These are phyloP conservation scores for Neocallimastix lanati DNA, from an alignment of 192 early-diverging fungal species.

Conservation along the genomic window DNA sequence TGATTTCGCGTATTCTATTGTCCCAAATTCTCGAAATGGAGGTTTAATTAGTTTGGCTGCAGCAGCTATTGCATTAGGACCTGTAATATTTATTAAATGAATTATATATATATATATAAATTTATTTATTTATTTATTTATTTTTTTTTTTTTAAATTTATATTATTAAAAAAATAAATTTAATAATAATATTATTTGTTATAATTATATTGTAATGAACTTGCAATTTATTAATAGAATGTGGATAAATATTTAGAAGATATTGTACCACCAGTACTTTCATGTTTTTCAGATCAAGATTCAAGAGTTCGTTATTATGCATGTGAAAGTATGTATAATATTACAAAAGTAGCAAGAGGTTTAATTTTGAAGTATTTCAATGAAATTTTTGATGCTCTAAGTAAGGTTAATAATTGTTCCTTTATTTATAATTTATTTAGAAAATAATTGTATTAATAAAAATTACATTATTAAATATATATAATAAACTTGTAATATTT, in stretches of 20 bases:
- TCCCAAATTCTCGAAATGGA: slow-evolving; percentile 74
- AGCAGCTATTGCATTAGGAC: slow-evolving; percentile 65
- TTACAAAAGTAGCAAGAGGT: slow-evolving; percentile 83
- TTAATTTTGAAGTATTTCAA: slow-evolving; percentile 84
- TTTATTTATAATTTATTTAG: too few species aligned
- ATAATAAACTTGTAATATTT: too few species aligned
- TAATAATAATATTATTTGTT: too few species aligned
- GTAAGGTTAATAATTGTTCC: slow-evolving; percentile 39
- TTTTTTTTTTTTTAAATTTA: too few species aligned
- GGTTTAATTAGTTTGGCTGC: slow-evolving; percentile 86
- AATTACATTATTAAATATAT: too few species aligned
- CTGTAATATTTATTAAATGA: slow-evolving; percentile 23
- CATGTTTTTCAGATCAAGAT: slow-evolving; percentile 84
- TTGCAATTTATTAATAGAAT: too few species aligned
- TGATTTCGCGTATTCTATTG: slow-evolving; percentile 75
- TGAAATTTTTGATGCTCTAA: slow-evolving; percentile 89
- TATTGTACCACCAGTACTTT: slow-evolving; percentile 85
- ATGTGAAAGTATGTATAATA: slow-evolving; percentile 96
- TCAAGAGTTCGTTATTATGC: slow-evolving; percentile 92
- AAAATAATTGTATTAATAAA: too few species aligned
- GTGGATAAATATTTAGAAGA: slow-evolving; percentile 16
- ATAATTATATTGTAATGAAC: too few species aligned
- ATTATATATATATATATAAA: too few species aligned
- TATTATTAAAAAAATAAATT: too few species aligned
- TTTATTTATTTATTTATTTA: too few species aligned